phyloP scores from a whole-genome alignment of 164 flowering plant genomes.

The Euptelea pleiosperma region DNA sequence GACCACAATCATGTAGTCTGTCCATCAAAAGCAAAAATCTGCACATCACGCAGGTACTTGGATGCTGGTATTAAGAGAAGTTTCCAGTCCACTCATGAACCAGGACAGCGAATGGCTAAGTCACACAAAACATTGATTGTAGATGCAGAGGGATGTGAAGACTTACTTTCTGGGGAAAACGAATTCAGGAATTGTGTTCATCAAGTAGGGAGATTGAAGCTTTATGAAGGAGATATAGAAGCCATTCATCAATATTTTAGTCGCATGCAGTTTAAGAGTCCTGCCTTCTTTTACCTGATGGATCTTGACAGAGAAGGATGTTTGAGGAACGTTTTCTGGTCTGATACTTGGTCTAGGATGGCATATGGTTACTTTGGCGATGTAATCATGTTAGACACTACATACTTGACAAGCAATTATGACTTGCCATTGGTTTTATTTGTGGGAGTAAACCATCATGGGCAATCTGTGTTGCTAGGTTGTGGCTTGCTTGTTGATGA shows the following conservation, averaged over 20 bases:
- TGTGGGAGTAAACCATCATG: slow-evolving; percentile 14
- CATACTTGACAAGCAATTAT: no score
- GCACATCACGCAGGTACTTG: not conserved
- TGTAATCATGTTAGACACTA: no score
- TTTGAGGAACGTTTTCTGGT: not conserved
- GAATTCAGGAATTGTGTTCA: not conserved
- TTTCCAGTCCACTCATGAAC: not conserved
- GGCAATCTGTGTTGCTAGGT: slow-evolving; percentile 13
- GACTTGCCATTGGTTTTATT: not conserved
- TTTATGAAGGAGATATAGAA: not conserved
- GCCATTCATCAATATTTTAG: slow-evolving; percentile 9
- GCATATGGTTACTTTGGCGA: no score
- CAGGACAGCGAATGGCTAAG: not conserved
- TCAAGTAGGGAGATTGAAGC: not conserved
- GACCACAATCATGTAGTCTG: not conserved
- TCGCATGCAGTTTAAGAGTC: not conserved
- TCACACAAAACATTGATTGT: not conserved
- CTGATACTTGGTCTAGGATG: no score
- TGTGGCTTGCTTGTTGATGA: no score
- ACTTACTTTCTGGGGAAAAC: not conserved
- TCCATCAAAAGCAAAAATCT: not conserved
- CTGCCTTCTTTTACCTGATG: slow-evolving; percentile 4
- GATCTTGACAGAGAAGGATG: not conserved
- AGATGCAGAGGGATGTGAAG: slow-evolving; percentile 3
- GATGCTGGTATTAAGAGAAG: not conserved